phyloP scores from a whole-genome alignment of 1,284 basidiomycete genomes.

The Ustilago esculenta region DNA sequence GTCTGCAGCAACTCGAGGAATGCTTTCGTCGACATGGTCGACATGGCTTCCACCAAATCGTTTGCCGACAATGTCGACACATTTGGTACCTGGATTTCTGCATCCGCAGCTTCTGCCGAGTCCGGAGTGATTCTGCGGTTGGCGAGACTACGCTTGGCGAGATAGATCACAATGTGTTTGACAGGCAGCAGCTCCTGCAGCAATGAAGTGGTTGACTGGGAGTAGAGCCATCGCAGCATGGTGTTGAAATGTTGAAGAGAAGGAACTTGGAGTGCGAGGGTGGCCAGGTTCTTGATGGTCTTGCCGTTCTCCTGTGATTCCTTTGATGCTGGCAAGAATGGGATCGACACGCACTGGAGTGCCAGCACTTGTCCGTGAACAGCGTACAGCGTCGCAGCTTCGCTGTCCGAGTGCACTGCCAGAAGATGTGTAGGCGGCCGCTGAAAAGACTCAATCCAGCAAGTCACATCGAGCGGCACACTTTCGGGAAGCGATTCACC shows the following conservation, averaged over 20 bases:
- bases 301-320: conserved; percentile 6
- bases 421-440: conserved; percentile 37
- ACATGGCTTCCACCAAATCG: conserved; percentile 37
- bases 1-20: conserved; percentile 31
- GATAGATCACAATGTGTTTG: conserved; percentile 23
- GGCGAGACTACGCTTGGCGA: conserved; percentile 14
- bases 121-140: neutral
- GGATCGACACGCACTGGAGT: conserved; percentile 49
- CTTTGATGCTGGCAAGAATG: conserved; percentile 19
- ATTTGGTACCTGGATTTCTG: no score
- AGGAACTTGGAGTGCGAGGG: conserved; percentile 29
- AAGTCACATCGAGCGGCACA: conserved; percentile 27
- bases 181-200: conserved; percentile 41
- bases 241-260: conserved; percentile 26
- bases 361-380: conserved; percentile 37
- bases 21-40: conserved; percentile 21
- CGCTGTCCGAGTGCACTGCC: conserved; percentile 29
- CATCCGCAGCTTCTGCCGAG: no score
- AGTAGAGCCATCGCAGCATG: conserved; percentile 42
- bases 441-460: conserved; percentile 3
- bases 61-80: conserved; percentile 5
- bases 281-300: conserved; percentile 15
- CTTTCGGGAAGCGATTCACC: conserved; percentile 16
- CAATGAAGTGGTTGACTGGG: conserved; percentile 29
- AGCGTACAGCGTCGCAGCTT: conserved; percentile 28